Percentiles rank a stretch among this genome's conserved stretches.
phyloP scores from a whole-genome alignment of 2,329 filamentous ascomycete species.

The Madurella fahalii region DNA sequence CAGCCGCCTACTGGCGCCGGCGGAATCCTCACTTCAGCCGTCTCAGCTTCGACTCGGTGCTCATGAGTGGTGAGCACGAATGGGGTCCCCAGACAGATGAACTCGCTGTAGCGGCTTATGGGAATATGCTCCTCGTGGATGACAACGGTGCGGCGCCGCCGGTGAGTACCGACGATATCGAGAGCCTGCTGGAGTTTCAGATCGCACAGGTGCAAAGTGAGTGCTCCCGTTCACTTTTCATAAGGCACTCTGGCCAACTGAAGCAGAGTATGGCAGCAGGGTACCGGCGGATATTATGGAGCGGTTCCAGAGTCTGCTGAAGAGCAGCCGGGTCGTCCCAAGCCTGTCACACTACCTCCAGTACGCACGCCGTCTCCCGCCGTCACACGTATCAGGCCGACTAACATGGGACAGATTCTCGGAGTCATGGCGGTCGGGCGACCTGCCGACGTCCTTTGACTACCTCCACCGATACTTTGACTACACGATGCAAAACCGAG shows the following conservation, averaged over 20 bases:
- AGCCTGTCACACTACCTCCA: constrained; percentile 72
- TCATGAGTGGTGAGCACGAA: constrained; percentile 45
- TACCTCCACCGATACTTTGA: constrained; percentile 93
- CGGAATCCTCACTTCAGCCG: constrained; percentile 58
- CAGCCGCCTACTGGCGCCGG: constrained; percentile 60
- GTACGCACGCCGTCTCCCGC: constrained; percentile 37
- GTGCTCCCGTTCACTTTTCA: too few relatives aligned
- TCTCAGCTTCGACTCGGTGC: constrained; percentile 54
- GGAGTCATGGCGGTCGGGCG: constrained; percentile 86
- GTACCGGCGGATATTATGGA: constrained; percentile 69
- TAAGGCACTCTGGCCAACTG: constrained; percentile 2
- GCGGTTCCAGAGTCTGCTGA: constrained; percentile 66
- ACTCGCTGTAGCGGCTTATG: constrained; percentile 42
- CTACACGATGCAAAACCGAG: constrained; percentile 83
- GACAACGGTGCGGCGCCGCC: constrained; percentile 32
- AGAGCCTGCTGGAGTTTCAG: constrained; percentile 80
- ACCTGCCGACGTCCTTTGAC: constrained; percentile 87
- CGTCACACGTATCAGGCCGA: background rate
- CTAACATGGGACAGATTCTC: constrained; percentile 59
- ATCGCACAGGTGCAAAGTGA: constrained; percentile 80
- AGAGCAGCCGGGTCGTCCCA: constrained; percentile 63
- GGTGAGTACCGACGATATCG: constrained; percentile 74
- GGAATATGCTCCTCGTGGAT: constrained; percentile 47
- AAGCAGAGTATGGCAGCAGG: constrained; percentile 66
- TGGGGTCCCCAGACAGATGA: constrained; percentile 40